Base-by-base conservation (phyloP, 345 rosid species). In the Brassica nigra region DNA sequence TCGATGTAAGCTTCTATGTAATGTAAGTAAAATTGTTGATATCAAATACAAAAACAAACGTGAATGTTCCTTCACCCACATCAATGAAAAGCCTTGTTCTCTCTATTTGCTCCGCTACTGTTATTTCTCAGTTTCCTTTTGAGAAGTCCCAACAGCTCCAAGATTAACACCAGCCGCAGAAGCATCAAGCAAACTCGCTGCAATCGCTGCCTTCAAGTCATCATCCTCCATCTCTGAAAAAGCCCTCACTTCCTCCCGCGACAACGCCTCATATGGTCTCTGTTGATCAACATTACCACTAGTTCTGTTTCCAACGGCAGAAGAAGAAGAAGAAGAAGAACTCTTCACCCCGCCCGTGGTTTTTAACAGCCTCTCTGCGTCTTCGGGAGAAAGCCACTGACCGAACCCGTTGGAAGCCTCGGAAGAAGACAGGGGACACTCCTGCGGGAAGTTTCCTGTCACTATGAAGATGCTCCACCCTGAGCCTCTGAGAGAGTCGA, bases 381-480 rank as follows among this genome's bases (percentile, higher is more conserved):
- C 99, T 78, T 93, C 96, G 15, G 93, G 96, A 23, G 91, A 83
- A 23, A 95, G 86, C 97, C 97, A 90, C 82, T 91, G 98, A 10
- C 99, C 98, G 3, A 88, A 93, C 47, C 87, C 85, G 68, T 89
- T 93, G 28, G 93, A 85, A 70, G 90, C 90, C 81, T 93, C 99
- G 0, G 93, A 86, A 15, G 93, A 85, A 15, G 83, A 81, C 65
- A 91, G 84, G 6, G 90, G 95, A 67, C 86, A 93, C 82, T 93
- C 97, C 74, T 83, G 89, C 0, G 98, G 97, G 85, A 93, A 93
- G 82, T 88, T 93, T 34, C 99, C 99, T 81, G 91, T 84, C 66
- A 91, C 99, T 12, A 90, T 66, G 86, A 95, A 93, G 69, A 90
- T 93, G 83, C 96, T 95, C 99, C 98, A 95, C 7, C 99, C 97